Conservation (phyloP, 2,329 filamentous ascomycete species). For the Penicillium sp. region DNA sequence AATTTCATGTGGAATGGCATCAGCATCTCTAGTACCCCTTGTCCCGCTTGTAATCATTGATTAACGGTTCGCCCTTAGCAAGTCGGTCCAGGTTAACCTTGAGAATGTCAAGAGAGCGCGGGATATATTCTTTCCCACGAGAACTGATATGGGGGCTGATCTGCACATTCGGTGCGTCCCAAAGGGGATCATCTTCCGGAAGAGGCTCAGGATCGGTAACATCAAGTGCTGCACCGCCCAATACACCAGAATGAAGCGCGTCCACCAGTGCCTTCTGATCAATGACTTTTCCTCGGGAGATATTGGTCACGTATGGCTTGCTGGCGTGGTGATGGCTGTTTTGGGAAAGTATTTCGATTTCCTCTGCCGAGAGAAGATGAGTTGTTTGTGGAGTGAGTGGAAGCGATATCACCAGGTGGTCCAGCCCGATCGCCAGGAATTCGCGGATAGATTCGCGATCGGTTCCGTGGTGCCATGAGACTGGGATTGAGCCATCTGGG, state of each 20-base stretch:
- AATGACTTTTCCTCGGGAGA: slow-evolving; percentile 66
- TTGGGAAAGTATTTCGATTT: slow-evolving; percentile 57
- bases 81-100: slow-evolving; percentile 58
- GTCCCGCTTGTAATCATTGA: slow-evolving; percentile 64
- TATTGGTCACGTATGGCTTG: slow-evolving; percentile 68
- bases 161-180: slow-evolving; percentile 68
- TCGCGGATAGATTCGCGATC: slow-evolving; percentile 54
- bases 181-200: slow-evolving; percentile 67
- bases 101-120: slow-evolving; percentile 60
- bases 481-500: slow-evolving; percentile 56
- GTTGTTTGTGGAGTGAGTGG: slow-evolving; percentile 60
- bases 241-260: slow-evolving; percentile 57
- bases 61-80: slow-evolving; percentile 55
- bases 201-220: slow-evolving; percentile 80
- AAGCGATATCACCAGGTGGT: slow-evolving; percentile 59
- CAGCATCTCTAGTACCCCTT: slow-evolving; percentile 57
- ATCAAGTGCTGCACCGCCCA: slow-evolving; percentile 72
- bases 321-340: slow-evolving; percentile 27
- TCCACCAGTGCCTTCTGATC: slow-evolving; percentile 64
- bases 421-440: slow-evolving; percentile 59
- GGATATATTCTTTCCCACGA: slow-evolving; percentile 55
- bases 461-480: slow-evolving; percentile 59
- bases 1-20: neutral
- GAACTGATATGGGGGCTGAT: slow-evolving; percentile 69
- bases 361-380: slow-evolving; percentile 55